Percentiles rank a stretch among this genome's conserved stretches.
These are phyloP conservation scores for Gomphus bonarii DNA, from an alignment of 1,284 basidiomycete species.

Conservation along the genomic window DNA sequence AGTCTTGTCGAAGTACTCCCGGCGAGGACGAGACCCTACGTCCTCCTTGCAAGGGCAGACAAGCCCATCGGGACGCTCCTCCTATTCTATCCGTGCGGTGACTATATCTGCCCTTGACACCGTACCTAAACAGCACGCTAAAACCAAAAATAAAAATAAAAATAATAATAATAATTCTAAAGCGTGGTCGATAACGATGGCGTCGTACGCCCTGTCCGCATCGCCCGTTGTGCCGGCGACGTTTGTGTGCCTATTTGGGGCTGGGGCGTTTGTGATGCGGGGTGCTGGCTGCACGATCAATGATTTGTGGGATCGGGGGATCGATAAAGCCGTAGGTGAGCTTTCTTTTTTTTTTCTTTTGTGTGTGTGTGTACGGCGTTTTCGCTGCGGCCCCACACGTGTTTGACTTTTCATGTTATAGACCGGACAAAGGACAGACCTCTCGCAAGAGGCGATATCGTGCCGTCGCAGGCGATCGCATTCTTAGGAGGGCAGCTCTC, in stretches of 20 bases:
- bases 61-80: constrained; percentile 93
- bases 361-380: no score
- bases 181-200: constrained; percentile 97
- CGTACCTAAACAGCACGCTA: not conserved
- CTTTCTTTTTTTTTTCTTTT: not conserved
- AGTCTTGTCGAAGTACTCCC: constrained; percentile 68
- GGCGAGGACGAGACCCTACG: constrained; percentile 57
- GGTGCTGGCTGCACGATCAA: constrained; percentile 99
- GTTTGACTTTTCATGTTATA: no score
- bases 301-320: constrained; percentile 94
- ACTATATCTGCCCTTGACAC: constrained; percentile 22
- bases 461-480: constrained; percentile 62
- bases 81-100: constrained; percentile 89
- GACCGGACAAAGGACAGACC: constrained; percentile 59
- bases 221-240: constrained; percentile 60
- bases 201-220: constrained; percentile 63
- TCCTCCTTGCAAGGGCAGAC: constrained; percentile 82
- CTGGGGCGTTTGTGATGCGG: constrained; percentile 92
- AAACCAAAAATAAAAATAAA: constrained; percentile 25
- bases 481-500: constrained; percentile 83
- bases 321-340: constrained; percentile 89
- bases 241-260: constrained; percentile 77
- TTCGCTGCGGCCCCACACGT: no score
- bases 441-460: constrained; percentile 78
- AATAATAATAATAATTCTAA: no score